A percentile compares a stretch with the other conserved stretches of the same genome.
Evolutionary conservation across 202 grass and related monocot genomes (phyloP).

Genomic region (Bolboschoenoplectus hybrid): DNA sequence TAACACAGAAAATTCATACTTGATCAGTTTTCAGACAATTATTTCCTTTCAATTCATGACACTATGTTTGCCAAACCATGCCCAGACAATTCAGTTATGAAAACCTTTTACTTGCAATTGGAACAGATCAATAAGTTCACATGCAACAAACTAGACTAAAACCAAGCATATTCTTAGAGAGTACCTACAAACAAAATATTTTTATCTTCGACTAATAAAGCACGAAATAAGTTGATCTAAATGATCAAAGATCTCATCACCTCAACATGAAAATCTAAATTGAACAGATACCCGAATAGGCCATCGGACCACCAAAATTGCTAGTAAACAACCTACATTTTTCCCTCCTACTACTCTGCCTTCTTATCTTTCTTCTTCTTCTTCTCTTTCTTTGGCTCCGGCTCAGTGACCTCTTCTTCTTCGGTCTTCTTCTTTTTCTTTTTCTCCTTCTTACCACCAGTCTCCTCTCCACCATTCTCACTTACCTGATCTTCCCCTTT

Average conservation of each 20-base stretch:
- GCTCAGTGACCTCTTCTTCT: constrained; percentile 25
- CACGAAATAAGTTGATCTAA: background rate
- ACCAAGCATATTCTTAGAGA: background rate
- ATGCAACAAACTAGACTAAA: constrained; percentile 16
- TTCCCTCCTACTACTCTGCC: background rate
- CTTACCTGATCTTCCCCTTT: constrained; percentile 43
- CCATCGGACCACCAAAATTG: constrained; percentile 19
- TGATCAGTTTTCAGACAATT: background rate
- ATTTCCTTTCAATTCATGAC: background rate
- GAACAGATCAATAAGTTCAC: background rate
- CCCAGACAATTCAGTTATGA: background rate
- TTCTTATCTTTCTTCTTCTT: constrained; percentile 35
- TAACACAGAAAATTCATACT: background rate
- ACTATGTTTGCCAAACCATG: background rate
- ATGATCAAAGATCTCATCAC: background rate
- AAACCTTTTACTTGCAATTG: background rate
- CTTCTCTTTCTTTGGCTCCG: constrained; percentile 24
- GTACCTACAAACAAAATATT: constrained; percentile 12
- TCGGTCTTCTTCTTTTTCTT: constrained; percentile 36
- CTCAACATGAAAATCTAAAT: background rate
- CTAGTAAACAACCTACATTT: background rate
- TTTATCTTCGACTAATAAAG: constrained; percentile 10
- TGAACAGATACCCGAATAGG: background rate
- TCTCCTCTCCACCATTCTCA: background rate
- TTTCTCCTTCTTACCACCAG: constrained; percentile 21